A percentile compares a stretch with the other conserved stretches of the same genome.
These are phyloP conservation scores for Lanmaoa rubissima DNA, from an alignment of 768 basidiomycete species.

Conservation along the genomic window DNA sequence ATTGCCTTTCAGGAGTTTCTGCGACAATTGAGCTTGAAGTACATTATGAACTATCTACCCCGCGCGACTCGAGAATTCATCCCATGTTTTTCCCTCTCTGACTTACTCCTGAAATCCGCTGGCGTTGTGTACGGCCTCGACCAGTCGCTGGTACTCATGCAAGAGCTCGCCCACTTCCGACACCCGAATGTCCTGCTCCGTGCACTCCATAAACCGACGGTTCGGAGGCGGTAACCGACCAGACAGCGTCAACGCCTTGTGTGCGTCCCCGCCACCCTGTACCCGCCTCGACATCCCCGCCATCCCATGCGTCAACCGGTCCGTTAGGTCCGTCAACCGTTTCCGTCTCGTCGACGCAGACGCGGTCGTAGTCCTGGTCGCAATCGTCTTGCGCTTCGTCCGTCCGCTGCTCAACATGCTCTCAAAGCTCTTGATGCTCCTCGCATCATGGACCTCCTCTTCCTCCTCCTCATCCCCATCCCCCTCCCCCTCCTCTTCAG, in stretches of 20 bases:
- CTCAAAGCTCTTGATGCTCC: conserved; percentile 84
- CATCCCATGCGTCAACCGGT: conserved; percentile 72
- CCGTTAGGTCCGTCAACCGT: conserved; percentile 47
- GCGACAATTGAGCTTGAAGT: too few relatives aligned
- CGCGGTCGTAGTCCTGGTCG: neutral
- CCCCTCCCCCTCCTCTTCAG: conserved; percentile 22
- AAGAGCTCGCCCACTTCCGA: conserved; percentile 81
- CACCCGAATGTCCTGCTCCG: conserved; percentile 73
- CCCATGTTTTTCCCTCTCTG: neutral
- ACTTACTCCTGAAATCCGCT: conserved; percentile 40
- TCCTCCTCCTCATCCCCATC: conserved; percentile 34
- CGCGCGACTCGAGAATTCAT: neutral
- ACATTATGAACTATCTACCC: neutral
- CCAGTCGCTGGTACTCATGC: conserved; percentile 77
- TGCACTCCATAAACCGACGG: conserved; percentile 67
- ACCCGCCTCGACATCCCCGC: conserved; percentile 53
- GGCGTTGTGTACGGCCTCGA: conserved; percentile 57
- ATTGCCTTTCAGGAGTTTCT: neutral
- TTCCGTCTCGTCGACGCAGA: conserved; percentile 51
- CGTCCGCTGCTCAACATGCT: conserved; percentile 63
- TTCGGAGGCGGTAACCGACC: conserved; percentile 59
- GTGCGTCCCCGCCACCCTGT: conserved; percentile 25
- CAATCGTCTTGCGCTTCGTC: conserved; percentile 16
- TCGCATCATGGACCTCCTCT: conserved; percentile 47
- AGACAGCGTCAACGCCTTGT: conserved; percentile 38